Base-by-base conservation (phyloP, 768 basidiomycete species). In the Boletus barrowsii region DNA sequence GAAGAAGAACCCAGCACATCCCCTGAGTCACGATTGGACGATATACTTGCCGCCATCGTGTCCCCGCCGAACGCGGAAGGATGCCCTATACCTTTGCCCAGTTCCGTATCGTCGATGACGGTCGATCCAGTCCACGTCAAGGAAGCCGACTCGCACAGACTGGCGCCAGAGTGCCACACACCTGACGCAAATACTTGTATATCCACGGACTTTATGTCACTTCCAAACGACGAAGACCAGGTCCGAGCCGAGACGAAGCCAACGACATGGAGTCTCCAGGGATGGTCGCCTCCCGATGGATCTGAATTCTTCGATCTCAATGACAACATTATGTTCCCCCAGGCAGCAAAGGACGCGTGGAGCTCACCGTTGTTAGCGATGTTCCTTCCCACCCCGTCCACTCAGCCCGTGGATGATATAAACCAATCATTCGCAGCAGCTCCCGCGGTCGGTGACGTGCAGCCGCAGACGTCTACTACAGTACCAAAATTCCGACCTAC, bases 281-380 rank as follows among this genome's bases (percentile, higher is more conserved):
- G 68, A 50, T 69, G 68, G 68, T 52, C 51, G 1, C 68, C 68
- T 47, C 63, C 68, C 15, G 49, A 54, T 8, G 68, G 68, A 24
- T 65, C 54, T 11, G 59, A 57, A 46, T 65, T 55, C 22, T 47
- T 69, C 26, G 69, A 69, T 24, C 54, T 69, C 26, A 63, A 61
- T 18, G 56, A 61, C 36, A 48, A 36, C 3, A 42, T 69, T n/a
- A 47, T 55, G 46, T 8, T 42, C 26, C 49, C 57, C 13, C 52
- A 62, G 18, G 14, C 53, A 24, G 18, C 7, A 20, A 43, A 29
- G 35, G 39, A 54, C 41, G 10, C 26, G 15, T 53, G 49, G 50
- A 41, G 32, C 24, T 51, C 56, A 7, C 56, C 62, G 6, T 59
- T 52, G 43, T 11, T 53, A 37, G 33, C 55, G 15, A 30, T 52